Conservation (phyloP, 1,139 yeast genomes). For the Tardiomyces blankii region DNA sequence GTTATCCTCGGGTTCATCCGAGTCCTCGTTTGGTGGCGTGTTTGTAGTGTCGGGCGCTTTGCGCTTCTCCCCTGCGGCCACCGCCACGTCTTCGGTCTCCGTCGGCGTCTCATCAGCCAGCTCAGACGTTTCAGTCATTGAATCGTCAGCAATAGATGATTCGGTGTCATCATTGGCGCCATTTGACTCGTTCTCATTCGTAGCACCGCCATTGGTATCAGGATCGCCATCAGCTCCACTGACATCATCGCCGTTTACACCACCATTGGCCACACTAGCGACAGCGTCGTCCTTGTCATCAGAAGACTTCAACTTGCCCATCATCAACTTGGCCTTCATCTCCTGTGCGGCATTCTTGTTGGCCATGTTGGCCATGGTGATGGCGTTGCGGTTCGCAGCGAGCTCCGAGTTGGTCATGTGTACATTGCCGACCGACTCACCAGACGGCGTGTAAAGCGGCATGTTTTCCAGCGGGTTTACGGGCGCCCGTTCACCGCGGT, state of each 20-base stretch:
- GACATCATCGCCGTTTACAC: slow-evolving; percentile 17
- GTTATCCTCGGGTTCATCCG: slow-evolving; percentile 34
- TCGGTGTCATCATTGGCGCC: slow-evolving; percentile 12
- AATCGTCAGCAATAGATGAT: slow-evolving; percentile 15
- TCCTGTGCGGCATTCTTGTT: slow-evolving; percentile 62
- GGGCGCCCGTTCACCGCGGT: slow-evolving; percentile 60
- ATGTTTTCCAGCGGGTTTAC: slow-evolving; percentile 58
- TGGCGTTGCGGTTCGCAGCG: slow-evolving; percentile 52
- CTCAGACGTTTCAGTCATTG: slow-evolving; percentile 1
- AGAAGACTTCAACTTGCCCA: background rate
- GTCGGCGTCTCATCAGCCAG: background rate
- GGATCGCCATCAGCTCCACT: slow-evolving; percentile 16
- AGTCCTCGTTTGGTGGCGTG: slow-evolving; percentile 13
- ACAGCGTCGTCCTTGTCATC: slow-evolving; percentile 9
- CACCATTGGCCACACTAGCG: slow-evolving; percentile 4
- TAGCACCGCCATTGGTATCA: slow-evolving; percentile 18
- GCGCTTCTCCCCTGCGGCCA: background rate
- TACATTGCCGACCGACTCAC: slow-evolving; percentile 57
- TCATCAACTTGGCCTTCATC: slow-evolving; percentile 34
- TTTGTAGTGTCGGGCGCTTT: background rate
- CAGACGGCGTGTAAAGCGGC: slow-evolving; percentile 65
- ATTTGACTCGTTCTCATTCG: too few relatives aligned
- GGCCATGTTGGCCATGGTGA: slow-evolving; percentile 69
- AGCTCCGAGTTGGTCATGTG: slow-evolving; percentile 62
- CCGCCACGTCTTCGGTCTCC: slow-evolving; percentile 3